These are phyloP conservation scores for Rhizopogon sp. DNA, from an alignment of 768 basidiomycete genomes.

Conservation along the genomic window DNA sequence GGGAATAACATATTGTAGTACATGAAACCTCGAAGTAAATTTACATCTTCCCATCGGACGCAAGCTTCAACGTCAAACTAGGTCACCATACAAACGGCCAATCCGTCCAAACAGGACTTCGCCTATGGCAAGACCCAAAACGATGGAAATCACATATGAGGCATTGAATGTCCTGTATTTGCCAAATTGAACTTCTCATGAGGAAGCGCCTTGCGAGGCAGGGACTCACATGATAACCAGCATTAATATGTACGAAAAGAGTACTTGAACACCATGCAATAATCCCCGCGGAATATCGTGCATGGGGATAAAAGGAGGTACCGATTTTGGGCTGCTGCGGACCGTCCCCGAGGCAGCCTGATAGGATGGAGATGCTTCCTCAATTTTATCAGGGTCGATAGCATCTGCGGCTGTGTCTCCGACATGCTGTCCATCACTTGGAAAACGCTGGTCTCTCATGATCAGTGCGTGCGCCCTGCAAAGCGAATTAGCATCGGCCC, in stretches of 20 bases:
- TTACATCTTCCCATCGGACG: too few relatives aligned
- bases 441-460: not conserved
- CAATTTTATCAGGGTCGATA: not conserved
- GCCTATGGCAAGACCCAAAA: constrained; percentile 68
- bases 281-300: constrained; percentile 72
- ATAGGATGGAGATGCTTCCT: constrained; percentile 2
- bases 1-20: not conserved
- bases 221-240: constrained; percentile 67
- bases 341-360: constrained; percentile 2
- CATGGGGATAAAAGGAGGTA: constrained; percentile 56
- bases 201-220: not conserved
- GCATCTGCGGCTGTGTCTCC: not conserved
- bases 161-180: constrained; percentile 74
- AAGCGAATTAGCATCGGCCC: not conserved
- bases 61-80: not conserved
- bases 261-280: constrained; percentile 56
- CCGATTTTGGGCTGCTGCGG: constrained; percentile 31
- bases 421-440: not conserved
- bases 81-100: constrained; percentile 15
- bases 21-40: too few relatives aligned
- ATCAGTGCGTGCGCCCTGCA: constrained; percentile 9
- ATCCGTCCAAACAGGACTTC: constrained; percentile 69
- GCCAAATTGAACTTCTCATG: constrained; percentile 6
- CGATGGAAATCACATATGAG: constrained; percentile 68
- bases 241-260: constrained; percentile 72